Percentiles rank a stretch among this genome's conserved stretches.
phyloP scores from a whole-genome alignment of 2,329 filamentous ascomycete species.

The Talaromyces verruculosus region DNA sequence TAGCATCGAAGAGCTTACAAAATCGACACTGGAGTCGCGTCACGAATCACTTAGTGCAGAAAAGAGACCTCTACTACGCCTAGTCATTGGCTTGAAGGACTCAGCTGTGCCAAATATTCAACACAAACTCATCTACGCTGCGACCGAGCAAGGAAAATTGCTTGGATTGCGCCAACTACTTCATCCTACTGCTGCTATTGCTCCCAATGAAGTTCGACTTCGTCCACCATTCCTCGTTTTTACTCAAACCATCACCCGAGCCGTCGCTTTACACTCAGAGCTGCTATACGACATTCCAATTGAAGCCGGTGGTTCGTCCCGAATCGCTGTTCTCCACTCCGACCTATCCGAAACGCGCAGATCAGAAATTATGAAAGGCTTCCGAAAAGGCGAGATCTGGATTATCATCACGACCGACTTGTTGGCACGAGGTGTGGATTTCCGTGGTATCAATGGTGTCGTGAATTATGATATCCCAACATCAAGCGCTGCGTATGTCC shows the following conservation, averaged over 20 bases:
- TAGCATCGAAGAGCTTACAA: conserved; percentile 77
- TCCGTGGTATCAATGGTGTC: conserved; percentile 90
- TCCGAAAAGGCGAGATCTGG: conserved; percentile 92
- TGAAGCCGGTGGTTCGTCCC: conserved; percentile 77
- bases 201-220: conserved; percentile 52
- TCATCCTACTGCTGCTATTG: conserved; percentile 65
- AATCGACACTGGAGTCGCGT: conserved; percentile 63
- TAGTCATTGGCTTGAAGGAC: conserved; percentile 96
- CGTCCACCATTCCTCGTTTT: conserved; percentile 92
- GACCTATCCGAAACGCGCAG: conserved; percentile 75
- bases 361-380: conserved; percentile 79
- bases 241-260: conserved; percentile 91
- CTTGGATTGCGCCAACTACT: conserved; percentile 86
- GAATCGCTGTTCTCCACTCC: conserved; percentile 88
- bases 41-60: conserved; percentile 40
- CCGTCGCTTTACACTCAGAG: conserved; percentile 82
- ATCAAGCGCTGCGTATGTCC: conserved; percentile 86
- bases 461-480: conserved; percentile 97
- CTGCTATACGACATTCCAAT: conserved; percentile 91
- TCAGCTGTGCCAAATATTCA: conserved; percentile 89
- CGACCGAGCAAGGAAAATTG: conserved; percentile 89
- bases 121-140: conserved; percentile 86
- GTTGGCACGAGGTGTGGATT: conserved; percentile 87
- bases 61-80: conserved; percentile 65
- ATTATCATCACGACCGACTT: conserved; percentile 94